These are phyloP conservation scores for Claviceps sp. DNA, from an alignment of 2,329 filamentous ascomycete genomes.

Conservation along the genomic window DNA sequence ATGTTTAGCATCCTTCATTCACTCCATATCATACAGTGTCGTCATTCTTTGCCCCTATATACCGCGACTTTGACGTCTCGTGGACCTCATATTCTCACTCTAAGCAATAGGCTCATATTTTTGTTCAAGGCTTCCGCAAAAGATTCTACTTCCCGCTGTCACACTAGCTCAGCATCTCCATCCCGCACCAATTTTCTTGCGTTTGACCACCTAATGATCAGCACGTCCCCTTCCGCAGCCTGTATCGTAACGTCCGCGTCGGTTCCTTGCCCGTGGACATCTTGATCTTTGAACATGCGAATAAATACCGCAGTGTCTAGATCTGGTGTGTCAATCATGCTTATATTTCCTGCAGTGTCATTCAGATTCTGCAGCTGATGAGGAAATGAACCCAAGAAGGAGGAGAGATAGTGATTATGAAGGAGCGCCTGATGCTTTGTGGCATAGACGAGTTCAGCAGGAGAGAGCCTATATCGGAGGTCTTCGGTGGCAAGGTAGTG, in stretches of 20 bases:
- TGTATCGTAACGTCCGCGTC: slow-evolving; percentile 49
- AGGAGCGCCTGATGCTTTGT: slow-evolving; percentile 74
- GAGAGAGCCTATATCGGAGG: slow-evolving; percentile 52
- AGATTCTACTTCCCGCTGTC: slow-evolving; percentile 12
- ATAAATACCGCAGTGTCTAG: slow-evolving; percentile 74
- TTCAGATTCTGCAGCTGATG: slow-evolving; percentile 68
- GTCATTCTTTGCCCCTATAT: neutral
- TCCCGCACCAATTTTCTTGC: slow-evolving; percentile 46
- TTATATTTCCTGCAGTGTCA: slow-evolving; percentile 77
- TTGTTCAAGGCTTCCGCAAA: neutral
- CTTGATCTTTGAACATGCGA: slow-evolving; percentile 49
- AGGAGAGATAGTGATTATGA: slow-evolving; percentile 70
- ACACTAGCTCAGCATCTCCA: slow-evolving; percentile 46
- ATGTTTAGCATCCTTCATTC: neutral
- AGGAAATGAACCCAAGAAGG: slow-evolving; percentile 77
- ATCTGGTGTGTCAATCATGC: slow-evolving; percentile 86
- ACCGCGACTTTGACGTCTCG: neutral
- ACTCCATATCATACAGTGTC: neutral
- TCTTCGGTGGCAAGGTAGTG: slow-evolving; percentile 52
- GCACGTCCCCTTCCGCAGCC: slow-evolving; percentile 47
- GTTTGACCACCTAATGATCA: slow-evolving; percentile 63
- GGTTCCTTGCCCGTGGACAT: slow-evolving; percentile 47
- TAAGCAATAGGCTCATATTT: neutral
- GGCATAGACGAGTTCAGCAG: slow-evolving; percentile 69
- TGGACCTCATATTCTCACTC: neutral